Evolutionary conservation across 2,329 filamentous ascomycete species (phyloP), one percentile per base, ranked within the genome.

Genomic region (Paradendryphiella salina): DNA sequence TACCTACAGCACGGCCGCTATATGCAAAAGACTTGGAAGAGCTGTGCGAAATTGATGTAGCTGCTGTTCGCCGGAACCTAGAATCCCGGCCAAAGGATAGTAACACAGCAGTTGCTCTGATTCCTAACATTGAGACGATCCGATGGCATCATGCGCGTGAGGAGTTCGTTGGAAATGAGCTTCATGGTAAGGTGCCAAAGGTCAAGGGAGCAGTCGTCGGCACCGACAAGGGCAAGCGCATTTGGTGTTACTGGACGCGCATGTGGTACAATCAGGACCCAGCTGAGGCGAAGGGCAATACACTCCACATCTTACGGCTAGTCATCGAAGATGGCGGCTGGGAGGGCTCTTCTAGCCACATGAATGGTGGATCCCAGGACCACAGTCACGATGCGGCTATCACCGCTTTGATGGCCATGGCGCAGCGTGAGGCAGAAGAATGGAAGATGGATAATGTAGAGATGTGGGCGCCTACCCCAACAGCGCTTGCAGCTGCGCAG

Each of bases 81-180:
- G 59, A 73, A 15, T 60, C 61, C 54, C 62, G 63, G 64, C 64
- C 67, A 64, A 61, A 64, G 69, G 65, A 64, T 57, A 66, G 74
- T 50, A 77, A 79, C 58, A 81, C 77, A 11, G 74, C 77, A 17
- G 81, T 94, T 33, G 88, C 89, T 33, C 76, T 92, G 55, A 61
- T 85, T 39, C 89, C 90, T 0, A 83, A 90, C 63, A 72, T 82
- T 52, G 82, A 86, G 49, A 84, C 85, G 5, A 80, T 91, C 59
- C 75, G 80, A 53, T 95, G 90, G 90, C 87, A 93, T 71, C 84
- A 90, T 70, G 84, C 85, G 51, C 84, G 93, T 40, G 90, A 96
- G 73, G 85, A 91, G 41, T 94, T 88, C 70, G 86, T 93, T 65
- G 82, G 82, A 4, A 79, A 80, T 46, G 80, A 84, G 55, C 77